Percentiles rank a stretch among this genome's conserved stretches.
These are phyloP conservation scores for Vigna mungo DNA, from an alignment of 306 rosid genomes.

Conservation along the genomic window DNA sequence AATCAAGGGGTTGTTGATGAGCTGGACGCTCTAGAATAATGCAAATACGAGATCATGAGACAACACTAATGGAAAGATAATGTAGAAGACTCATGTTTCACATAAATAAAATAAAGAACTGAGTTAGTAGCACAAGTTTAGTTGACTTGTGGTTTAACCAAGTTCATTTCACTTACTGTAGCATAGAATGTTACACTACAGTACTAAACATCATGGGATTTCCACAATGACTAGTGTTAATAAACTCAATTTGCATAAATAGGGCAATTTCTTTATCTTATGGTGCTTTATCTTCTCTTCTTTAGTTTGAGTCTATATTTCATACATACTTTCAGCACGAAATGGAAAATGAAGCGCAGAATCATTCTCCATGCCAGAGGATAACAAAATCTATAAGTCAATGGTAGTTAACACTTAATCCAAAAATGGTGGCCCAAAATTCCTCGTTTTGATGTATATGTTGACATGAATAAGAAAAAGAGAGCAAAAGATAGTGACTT, in stretches of 20 bases:
- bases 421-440: background rate
- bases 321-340: background rate
- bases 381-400: background rate
- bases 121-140: background rate
- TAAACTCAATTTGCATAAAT: background rate
- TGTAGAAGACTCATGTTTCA: background rate
- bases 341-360: background rate
- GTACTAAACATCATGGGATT: background rate
- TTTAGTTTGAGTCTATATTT: background rate
- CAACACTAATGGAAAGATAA: background rate
- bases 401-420: background rate
- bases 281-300: background rate
- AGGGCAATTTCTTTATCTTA: background rate
- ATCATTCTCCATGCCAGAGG: background rate
- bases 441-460: background rate
- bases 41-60: slow-evolving; percentile 34
- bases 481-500: background rate
- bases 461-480: background rate
- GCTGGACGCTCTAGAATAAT: slow-evolving; percentile 79
- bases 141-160: background rate
- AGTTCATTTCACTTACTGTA: background rate
- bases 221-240: background rate
- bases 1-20: slow-evolving; percentile 89
- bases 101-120: background rate
- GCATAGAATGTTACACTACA: background rate